Conservation (phyloP, 371 early-diverging fungal genomes). For the Mucor piriformis region DNA sequence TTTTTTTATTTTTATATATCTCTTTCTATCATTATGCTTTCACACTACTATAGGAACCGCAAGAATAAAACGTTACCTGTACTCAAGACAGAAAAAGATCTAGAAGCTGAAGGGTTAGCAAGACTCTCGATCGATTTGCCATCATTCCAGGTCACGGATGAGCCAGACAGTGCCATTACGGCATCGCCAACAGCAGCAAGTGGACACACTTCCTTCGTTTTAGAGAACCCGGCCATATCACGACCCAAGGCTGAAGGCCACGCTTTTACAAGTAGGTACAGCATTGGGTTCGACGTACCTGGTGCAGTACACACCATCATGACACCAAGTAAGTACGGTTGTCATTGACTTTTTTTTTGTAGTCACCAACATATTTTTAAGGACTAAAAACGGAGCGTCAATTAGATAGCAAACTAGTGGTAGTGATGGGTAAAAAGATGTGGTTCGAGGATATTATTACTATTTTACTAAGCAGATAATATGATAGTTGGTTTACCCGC, state of each 20-base stretch:
- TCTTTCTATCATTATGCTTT: not conserved
- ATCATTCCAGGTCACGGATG: conserved; percentile 14
- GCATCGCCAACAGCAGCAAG: not conserved
- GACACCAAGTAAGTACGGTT: conserved; percentile 27
- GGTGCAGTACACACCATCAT: conserved; percentile 38
- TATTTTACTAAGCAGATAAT: not conserved
- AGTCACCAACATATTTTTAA: not conserved
- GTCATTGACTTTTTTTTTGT: not conserved
- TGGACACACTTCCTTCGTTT: conserved; percentile 2
- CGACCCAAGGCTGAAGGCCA: not conserved
- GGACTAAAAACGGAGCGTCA: conserved; percentile 31
- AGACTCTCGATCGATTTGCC: conserved; percentile 17
- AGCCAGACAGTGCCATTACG: conserved; percentile 5
- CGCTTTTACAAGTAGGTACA: conserved; percentile 16
- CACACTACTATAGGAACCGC: conserved; percentile 3
- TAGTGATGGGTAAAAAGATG: conserved; percentile 63
- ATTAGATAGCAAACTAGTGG: conserved; percentile 57
- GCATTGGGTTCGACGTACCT: conserved; percentile 37
- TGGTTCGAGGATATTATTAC: no score
- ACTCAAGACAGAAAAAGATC: conserved; percentile 30
- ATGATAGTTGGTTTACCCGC: conserved; percentile 81
- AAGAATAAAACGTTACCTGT: conserved; percentile 25
- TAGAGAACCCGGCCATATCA: not conserved
- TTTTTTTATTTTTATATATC: not conserved
- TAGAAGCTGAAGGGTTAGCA: conserved; percentile 26